Evolutionary conservation across 2,329 filamentous ascomycete species (phyloP).

Genomic region (Colletotrichum horii): DNA sequence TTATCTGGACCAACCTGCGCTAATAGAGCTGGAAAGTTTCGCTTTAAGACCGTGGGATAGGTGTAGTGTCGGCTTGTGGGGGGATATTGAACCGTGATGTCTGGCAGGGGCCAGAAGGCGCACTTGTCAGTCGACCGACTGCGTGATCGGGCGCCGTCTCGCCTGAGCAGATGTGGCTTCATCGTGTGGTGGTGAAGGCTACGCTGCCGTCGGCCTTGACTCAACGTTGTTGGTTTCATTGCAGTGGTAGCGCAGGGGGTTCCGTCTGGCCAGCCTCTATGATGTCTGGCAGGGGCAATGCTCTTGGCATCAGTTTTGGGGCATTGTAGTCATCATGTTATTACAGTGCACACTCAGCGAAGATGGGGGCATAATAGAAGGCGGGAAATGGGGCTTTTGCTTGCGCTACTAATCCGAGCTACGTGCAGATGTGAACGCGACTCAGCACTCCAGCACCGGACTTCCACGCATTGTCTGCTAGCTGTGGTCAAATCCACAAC

Average conservation of each 20-base stretch:
- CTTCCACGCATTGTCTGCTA: background rate
- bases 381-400: background rate
- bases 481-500: background rate
- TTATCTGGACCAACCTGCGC: background rate
- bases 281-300: background rate
- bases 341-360: background rate
- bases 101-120: background rate
- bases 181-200: background rate
- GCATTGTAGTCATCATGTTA: background rate
- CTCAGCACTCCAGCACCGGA: background rate
- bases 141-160: background rate
- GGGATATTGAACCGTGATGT: background rate
- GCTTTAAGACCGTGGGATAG: too few species aligned
- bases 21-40: background rate
- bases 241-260: background rate
- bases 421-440: background rate
- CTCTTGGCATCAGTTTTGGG: background rate
- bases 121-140: background rate
- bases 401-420: background rate
- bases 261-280: background rate
- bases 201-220: background rate
- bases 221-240: background rate
- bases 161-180: background rate
- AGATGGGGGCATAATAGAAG: background rate
- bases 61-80: background rate